A percentile compares a stretch with the other conserved stretches of the same genome.
Evolutionary conservation across 495 filamentous ascomycete genomes (phyloP).

Genomic region (Amniculicola lignicola): DNA sequence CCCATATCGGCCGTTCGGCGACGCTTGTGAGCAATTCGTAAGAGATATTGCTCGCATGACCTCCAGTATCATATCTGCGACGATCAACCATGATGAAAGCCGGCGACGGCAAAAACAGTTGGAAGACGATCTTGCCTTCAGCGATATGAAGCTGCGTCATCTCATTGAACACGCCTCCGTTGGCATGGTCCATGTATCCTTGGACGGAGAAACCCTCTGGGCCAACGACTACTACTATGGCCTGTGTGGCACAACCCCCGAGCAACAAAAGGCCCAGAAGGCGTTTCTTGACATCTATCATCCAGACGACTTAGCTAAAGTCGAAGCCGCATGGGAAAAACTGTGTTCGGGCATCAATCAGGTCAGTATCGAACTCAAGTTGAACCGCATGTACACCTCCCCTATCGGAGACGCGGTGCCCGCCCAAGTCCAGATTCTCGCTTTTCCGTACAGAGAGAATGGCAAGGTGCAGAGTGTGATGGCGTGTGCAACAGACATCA

Average conservation of each 20-base stretch:
- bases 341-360: slow-evolving; percentile 3
- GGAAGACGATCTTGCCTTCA: slow-evolving; percentile 14
- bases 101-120: slow-evolving; percentile 14
- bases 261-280: not conserved
- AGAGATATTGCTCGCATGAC: slow-evolving; percentile 17
- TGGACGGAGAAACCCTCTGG: slow-evolving; percentile 19
- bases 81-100: slow-evolving; percentile 4
- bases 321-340: not conserved
- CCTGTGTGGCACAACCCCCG: not conserved
- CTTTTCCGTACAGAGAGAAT: slow-evolving; percentile 23
- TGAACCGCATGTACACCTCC: slow-evolving; percentile 20
- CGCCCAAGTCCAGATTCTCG: slow-evolving; percentile 19
- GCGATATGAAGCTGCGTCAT: slow-evolving; percentile 21
- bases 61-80: slow-evolving; percentile 11
- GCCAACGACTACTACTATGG: slow-evolving; percentile 26
- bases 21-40: slow-evolving; percentile 13
- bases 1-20: slow-evolving; percentile 14
- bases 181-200: slow-evolving; percentile 19
- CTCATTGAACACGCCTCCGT: slow-evolving; percentile 29
- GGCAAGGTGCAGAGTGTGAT: slow-evolving; percentile 20
- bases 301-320: slow-evolving; percentile 16
- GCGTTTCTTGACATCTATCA: slow-evolving; percentile 12
- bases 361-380: slow-evolving; percentile 13
- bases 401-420: slow-evolving; percentile 20
- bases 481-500: slow-evolving; percentile 37